Evolutionary conservation across 306 rosid genomes (phyloP), one percentile per base, ranked within the genome.

Genomic region (Ziziphus jujuba): DNA sequence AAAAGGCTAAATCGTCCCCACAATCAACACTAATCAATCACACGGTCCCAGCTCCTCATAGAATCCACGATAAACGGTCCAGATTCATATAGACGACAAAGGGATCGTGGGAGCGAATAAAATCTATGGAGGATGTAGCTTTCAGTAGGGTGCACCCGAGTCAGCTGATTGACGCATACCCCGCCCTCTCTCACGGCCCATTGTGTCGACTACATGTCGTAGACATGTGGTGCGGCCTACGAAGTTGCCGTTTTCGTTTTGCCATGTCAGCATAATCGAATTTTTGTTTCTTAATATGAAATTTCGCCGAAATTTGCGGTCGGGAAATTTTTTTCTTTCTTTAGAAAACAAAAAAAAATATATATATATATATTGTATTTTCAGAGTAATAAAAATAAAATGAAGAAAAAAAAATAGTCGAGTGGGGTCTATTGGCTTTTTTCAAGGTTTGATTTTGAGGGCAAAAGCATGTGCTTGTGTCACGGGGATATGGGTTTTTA

Each of bases 221-320:
- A 1, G 33, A 57, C 72, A 67, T 7, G 63, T 70, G 70, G 72
- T 44, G 5, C 22, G n/a, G n/a, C 22, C 7, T 16, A 11, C 4
- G 38, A 51, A 44, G 56, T 33, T 36, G 28, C 75, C 56, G 24
- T 19, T 50, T 1, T 40, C 12, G 6, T 52, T 52, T 25, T 65
- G 82, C 84, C 88, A 80, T 67, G 79, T 82, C 88, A 80, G 78
- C 81, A 44, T 9, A 1, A 23, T 0, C 13, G 23, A 7, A 6
- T 5, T 36, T 21, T 15, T 40, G 59, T 17, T 45, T 14, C 0
- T 19, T 19, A 9, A 28, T 44, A 68, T 28, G 77, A 75, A 72
- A 67, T 75, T 70, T 44, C 77, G 86, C 72, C 87, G 79, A 61
- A 48, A 78, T 73, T 85, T 76, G 84, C 85, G 88, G 83, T 59